Evolutionary conservation across 169 alveolate genomes (phyloP).

Genomic region (Babesia microti): DNA sequence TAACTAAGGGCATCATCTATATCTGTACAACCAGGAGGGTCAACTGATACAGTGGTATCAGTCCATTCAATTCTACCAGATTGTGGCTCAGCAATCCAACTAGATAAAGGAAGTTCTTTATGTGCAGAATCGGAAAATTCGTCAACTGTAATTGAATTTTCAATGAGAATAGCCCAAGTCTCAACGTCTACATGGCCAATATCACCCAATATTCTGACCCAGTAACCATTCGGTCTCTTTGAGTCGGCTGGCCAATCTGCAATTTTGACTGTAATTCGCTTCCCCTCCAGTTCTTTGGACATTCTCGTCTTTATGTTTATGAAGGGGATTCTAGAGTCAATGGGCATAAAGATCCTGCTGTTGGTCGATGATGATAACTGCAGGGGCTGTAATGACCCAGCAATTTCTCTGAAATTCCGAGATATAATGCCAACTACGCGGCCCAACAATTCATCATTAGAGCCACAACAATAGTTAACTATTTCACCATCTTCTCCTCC

Average conservation of each 20-base stretch:
- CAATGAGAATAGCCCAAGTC: conserved; percentile 63
- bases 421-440: conserved; percentile 80
- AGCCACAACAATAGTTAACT: conserved; percentile 3
- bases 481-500: conserved; percentile 8
- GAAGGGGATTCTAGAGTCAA: conserved; percentile 77
- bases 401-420: conserved; percentile 78
- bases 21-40: conserved; percentile 98
- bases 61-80: conserved; percentile 49
- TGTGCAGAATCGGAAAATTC: conserved; percentile 81
- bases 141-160: conserved; percentile 58
- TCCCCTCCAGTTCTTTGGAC: conserved; percentile 64
- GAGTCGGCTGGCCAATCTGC: conserved; percentile 75
- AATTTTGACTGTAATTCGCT: conserved; percentile 78
- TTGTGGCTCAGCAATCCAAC: conserved; percentile 73
- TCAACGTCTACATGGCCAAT: conserved; percentile 80
- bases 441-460: conserved; percentile 27
- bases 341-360: conserved; percentile 77
- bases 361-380: conserved; percentile 29
- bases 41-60: conserved; percentile 92
- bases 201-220: conserved; percentile 80
- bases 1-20: conserved; percentile 94
- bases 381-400: conserved; percentile 79
- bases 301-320: conserved; percentile 65
- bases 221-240: conserved; percentile 83
- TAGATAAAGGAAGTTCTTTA: conserved; percentile 81